Conservation (phyloP, 805 yeast species). For the Sugiyamaella marilandica region DNA sequence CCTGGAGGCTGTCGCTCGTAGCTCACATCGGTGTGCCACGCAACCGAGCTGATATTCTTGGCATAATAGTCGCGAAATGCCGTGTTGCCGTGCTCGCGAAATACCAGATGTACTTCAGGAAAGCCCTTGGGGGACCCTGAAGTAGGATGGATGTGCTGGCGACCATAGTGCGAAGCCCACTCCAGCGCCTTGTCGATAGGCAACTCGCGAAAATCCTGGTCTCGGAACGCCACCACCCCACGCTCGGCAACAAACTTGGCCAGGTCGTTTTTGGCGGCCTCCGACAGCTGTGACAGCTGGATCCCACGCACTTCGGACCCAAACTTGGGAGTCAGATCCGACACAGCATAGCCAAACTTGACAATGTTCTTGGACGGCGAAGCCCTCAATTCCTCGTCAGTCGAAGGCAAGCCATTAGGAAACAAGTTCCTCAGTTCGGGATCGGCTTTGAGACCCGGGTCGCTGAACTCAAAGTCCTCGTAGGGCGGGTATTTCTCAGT, state of each 20-base stretch:
- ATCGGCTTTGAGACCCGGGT: constrained; percentile 67
- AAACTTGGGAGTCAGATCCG: constrained; percentile 56
- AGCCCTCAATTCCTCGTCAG: constrained; percentile 11
- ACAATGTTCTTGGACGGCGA: constrained; percentile 16
- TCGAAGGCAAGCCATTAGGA: constrained; percentile 28
- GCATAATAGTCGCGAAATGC: constrained; percentile 9
- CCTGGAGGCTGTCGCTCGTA: constrained; percentile 74
- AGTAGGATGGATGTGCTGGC: constrained; percentile 68
- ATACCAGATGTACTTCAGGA: constrained; percentile 61
- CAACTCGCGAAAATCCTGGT: constrained; percentile 44
- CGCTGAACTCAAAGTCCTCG: constrained; percentile 52
- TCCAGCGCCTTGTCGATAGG: constrained; percentile 34
- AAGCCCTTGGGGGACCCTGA: constrained; percentile 60
- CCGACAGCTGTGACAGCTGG: constrained; percentile 40
- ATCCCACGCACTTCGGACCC: constrained; percentile 50
- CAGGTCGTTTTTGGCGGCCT: constrained; percentile 44
- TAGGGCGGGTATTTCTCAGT: constrained; percentile 47
- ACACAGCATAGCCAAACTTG: constrained; percentile 25
- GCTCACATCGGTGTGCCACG: constrained; percentile 72
- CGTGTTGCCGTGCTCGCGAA: constrained; percentile 39
- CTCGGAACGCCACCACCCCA: constrained; percentile 48
- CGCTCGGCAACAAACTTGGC: constrained; percentile 46
- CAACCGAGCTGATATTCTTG: constrained; percentile 25
- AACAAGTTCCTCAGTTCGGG: constrained; percentile 49
- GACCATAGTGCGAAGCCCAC: constrained; percentile 63